Conservation (phyloP, 805 yeast genomes). For the Candida boidinii region DNA sequence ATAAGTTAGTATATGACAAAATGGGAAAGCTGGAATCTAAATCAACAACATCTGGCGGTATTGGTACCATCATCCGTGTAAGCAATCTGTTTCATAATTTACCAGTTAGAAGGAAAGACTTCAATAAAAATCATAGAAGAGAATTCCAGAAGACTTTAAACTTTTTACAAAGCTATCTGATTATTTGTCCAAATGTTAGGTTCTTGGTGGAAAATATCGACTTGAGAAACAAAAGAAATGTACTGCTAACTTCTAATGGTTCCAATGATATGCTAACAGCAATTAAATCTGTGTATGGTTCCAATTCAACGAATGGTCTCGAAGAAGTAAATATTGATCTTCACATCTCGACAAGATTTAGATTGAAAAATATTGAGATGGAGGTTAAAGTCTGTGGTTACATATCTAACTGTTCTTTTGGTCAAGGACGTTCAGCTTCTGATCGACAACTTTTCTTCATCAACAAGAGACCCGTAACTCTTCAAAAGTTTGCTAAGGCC, state of each 20-base stretch:
- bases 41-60: slow-evolving; percentile 38
- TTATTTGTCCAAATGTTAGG: slow-evolving; percentile 50
- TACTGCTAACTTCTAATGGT: slow-evolving; percentile 55
- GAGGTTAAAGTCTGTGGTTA: slow-evolving; percentile 41
- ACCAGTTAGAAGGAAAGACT: slow-evolving; percentile 78
- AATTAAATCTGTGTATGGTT: slow-evolving; percentile 63
- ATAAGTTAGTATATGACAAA: slow-evolving; percentile 41
- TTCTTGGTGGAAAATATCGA: slow-evolving; percentile 51
- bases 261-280: slow-evolving; percentile 40
- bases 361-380: slow-evolving; percentile 21
- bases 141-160: slow-evolving; percentile 66
- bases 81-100: slow-evolving; percentile 52
- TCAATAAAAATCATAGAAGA: slow-evolving; percentile 54
- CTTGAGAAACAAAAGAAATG: slow-evolving; percentile 37
- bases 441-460: slow-evolving; percentile 74
- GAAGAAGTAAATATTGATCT: slow-evolving; percentile 36
- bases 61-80: slow-evolving; percentile 63
- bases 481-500: slow-evolving; percentile 45
- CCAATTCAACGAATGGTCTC: slow-evolving; percentile 52
- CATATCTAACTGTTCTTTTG: slow-evolving; percentile 72
- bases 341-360: slow-evolving; percentile 23
- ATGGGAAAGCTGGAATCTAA: slow-evolving; percentile 40
- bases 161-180: slow-evolving; percentile 57
- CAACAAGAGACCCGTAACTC: slow-evolving; percentile 65
- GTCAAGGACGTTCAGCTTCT: slow-evolving; percentile 59